phyloP scores from a whole-genome alignment of 345 rosid genomes.

The Lagerstroemia speciosa region DNA sequence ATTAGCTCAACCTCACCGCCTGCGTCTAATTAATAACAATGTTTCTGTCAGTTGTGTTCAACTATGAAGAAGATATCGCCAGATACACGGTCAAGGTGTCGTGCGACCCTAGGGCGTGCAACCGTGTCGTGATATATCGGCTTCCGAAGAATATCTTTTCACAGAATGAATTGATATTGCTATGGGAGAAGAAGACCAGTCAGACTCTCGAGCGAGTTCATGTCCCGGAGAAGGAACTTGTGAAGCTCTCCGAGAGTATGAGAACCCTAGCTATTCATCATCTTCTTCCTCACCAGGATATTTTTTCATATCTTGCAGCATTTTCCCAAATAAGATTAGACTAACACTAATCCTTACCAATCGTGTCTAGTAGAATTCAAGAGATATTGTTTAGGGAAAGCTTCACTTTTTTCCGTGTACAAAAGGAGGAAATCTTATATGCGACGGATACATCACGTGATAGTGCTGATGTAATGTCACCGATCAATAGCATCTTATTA shows the following conservation, averaged over 20 bases:
- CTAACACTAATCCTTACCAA: no score
- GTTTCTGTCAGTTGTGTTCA: constrained; percentile 26
- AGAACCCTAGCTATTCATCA: not conserved
- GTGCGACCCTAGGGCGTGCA: constrained; percentile 24
- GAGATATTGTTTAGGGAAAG: no score
- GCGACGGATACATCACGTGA: no score
- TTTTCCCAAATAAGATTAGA: not conserved
- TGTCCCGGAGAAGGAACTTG: constrained; percentile 22
- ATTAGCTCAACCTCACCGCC: not conserved
- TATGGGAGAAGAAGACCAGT: constrained; percentile 36
- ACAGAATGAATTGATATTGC: constrained; percentile 25
- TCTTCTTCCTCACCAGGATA: not conserved
- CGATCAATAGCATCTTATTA: no score
- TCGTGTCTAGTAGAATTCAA: no score
- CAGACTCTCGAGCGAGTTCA: constrained; percentile 17
- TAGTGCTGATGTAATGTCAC: no score
- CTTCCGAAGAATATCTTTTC: constrained; percentile 19
- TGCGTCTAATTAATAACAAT: not conserved
- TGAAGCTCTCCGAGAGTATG: constrained; percentile 31
- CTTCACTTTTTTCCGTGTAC: no score
- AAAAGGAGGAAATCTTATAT: no score
- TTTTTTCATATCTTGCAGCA: not conserved
- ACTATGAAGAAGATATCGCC: constrained; percentile 33
- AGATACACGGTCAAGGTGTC: constrained; percentile 30
- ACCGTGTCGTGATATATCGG: constrained; percentile 17